Base-by-base conservation (phyloP, 2,329 filamentous ascomycete genomes). In the Talaromyces amestolkiae region DNA sequence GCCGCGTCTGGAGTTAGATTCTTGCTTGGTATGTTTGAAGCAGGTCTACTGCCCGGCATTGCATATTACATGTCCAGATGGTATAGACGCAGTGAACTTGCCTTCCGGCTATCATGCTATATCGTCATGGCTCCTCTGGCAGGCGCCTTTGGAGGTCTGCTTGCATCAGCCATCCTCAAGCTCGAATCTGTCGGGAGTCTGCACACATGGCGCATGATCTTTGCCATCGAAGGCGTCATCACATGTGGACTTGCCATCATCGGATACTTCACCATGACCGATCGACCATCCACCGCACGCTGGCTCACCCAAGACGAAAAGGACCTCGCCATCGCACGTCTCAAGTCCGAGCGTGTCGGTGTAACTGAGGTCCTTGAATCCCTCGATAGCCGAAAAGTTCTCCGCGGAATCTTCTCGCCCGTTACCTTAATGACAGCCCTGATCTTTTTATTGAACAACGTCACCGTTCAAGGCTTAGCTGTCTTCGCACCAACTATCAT, bases 41-140 rank as follows among this genome's bases (percentile, higher is more conserved):
- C 87, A 5, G 90, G 89, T 76, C 91, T 93, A 75, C 80, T 81
- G 67, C 89, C 89, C 2, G 90, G 89, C 31, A 89, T 87, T 77
- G 82, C 68, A 77, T 76, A 93, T 73, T 80, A 93, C 11, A 88
- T 93, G 67, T 88, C 91, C 65, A 94, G 93, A 89, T 80, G 78
- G 93, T 98, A 98, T 72, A 88, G 89, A 66, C 87, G 94, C 66
- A 83, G 83, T 49, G 95, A 98, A 78, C 92, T 93, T 1, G 94
- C 97, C 78, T 92, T 92, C 72, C 88, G 95, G 27, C 97, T 93
- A 79, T 91, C 89, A n/a, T 93, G 97, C 82, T 98, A 97, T 83
- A 98, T 98, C 82, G 88, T 86, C 72, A 91, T 83, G 9, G 86
- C 86, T 1, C 85, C 84, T 0, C 78, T 87, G 2, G 86, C 86